Evolutionary conservation across 345 rosid genomes (phyloP).

Genomic region (Hibiscus trionum): DNA sequence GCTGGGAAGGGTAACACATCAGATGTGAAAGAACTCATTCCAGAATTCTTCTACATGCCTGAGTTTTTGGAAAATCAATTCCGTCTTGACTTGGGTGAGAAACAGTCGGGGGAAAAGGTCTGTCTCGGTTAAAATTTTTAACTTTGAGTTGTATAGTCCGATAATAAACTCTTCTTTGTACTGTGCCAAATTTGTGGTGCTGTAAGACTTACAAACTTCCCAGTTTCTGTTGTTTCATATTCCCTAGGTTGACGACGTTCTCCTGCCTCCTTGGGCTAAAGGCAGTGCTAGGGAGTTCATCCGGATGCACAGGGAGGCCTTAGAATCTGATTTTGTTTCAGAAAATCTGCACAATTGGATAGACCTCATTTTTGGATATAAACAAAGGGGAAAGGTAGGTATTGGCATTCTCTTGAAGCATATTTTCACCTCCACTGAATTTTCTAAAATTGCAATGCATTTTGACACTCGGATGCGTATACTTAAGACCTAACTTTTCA

Average conservation of each 20-base stretch:
- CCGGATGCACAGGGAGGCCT: constrained; percentile 84
- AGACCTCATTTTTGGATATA: constrained; percentile 94
- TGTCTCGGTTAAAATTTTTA: constrained; percentile 17
- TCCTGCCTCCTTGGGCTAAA: constrained; percentile 96
- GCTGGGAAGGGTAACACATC: constrained; percentile 96
- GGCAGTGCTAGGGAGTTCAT: constrained; percentile 92
- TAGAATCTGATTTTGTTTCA: constrained; percentile 92
- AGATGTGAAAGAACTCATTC: constrained; percentile 97
- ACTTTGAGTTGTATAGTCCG: neutral
- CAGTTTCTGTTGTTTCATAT: constrained; percentile 4
- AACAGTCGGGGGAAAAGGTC: constrained; percentile 99
- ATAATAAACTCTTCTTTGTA: constrained; percentile 2
- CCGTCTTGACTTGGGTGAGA: constrained; percentile 86
- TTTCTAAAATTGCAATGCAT: neutral
- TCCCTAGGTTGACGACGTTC: constrained; percentile 76
- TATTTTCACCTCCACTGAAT: neutral
- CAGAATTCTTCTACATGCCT: constrained; percentile 98
- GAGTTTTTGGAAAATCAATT: constrained; percentile 85
- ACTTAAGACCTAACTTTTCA: neutral
- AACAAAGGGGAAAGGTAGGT: constrained; percentile 96
- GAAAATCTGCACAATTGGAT: constrained; percentile 98
- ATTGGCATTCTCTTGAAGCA: neutral
- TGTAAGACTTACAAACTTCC: neutral
- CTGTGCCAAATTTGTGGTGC: neutral
- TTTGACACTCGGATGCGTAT: neutral